Conservation (phyloP, 768 basidiomycete species). For the Trametes cubensis region DNA sequence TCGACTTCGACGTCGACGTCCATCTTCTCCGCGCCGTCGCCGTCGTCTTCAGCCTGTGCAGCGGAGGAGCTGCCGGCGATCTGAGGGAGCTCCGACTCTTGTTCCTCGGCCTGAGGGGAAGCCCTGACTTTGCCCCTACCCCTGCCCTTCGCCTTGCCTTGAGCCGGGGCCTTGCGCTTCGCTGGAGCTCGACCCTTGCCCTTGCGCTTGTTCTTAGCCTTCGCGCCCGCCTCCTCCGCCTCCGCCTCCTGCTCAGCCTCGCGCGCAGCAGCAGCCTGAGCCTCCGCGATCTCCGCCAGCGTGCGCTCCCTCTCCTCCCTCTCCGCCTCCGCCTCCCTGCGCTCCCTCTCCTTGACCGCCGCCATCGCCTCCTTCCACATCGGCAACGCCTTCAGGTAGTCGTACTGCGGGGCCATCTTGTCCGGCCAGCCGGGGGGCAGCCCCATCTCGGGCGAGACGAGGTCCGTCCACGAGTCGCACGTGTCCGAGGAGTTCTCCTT, state of each 20-base stretch:
- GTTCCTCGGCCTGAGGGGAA: no score
- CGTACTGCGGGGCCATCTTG: not conserved
- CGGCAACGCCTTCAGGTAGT: not conserved
- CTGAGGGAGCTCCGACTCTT: no score
- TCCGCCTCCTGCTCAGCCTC: not conserved
- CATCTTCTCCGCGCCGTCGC: no score
- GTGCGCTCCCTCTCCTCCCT: not conserved
- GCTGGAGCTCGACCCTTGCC: not conserved
- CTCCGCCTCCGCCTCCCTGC: no score
- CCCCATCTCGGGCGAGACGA: not conserved
- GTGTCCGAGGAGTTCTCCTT: not conserved
- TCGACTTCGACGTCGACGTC: not conserved
- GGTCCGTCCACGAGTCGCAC: not conserved
- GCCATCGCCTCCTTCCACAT: slow-evolving; percentile 21
- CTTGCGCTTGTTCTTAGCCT: not conserved
- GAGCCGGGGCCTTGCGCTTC: not conserved
- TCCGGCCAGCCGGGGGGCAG: slow-evolving; percentile 1
- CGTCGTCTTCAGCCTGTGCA: no score
- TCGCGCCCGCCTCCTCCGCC: not conserved
- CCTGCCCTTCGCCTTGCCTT: not conserved
- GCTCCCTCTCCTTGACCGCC: slow-evolving; percentile 33
- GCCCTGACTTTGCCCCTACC: no score
- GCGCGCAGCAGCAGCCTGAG: no score
- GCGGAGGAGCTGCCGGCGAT: no score
- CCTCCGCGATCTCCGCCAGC: not conserved